Evolutionary conservation across 2,329 filamentous ascomycete species (phyloP), one percentile per base, ranked within the genome.

Genomic region (Ophiostoma montium): DNA sequence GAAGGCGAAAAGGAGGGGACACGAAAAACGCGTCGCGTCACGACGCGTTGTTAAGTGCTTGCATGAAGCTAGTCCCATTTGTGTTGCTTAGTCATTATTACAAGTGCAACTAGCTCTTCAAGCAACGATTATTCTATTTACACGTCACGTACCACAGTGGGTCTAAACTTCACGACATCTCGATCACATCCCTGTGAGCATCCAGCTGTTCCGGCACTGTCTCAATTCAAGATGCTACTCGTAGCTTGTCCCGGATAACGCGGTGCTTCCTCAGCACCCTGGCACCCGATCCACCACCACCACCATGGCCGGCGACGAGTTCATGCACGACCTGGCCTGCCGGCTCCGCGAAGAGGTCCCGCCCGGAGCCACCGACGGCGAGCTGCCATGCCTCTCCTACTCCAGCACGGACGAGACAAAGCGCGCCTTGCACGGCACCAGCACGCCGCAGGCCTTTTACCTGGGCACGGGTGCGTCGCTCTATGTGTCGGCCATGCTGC

Each of bases 381-480:
- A 74, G 53, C 67, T 76, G 35, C 75, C 75, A 15, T 65, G 67
- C 35, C 72, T 75, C 59, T 65, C 70, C 54, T 59, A 66, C 44
- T 54, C 60, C 42, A 61, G 72, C 39, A 63, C 69, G 39, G 30
- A 42, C 3, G n/a, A 19, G 19, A n/a, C 18, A n/a, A 31, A 33
- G 16, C 6, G 30, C 21, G 46, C 13, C 13, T 66, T 81, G 48
- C 63, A 76, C 49, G 71, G 70, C 5, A 67, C 64, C 16, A 75
- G 74, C 50, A 58, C 55, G 1, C 71, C 70, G 0, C 63, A 61
- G 16, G 65, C 66, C 5, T 73, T 82, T 53, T 67, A 67, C 23
- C 61, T 80, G 15, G 78, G 78, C 50, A 81, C 75, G 0, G 78
- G 79, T 6, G 66, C 70, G 16, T 72, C 71, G 5, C 70, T 82